Base-by-base conservation (phyloP, 257 asterid genomes). In the Gardenia jasminoides region DNA sequence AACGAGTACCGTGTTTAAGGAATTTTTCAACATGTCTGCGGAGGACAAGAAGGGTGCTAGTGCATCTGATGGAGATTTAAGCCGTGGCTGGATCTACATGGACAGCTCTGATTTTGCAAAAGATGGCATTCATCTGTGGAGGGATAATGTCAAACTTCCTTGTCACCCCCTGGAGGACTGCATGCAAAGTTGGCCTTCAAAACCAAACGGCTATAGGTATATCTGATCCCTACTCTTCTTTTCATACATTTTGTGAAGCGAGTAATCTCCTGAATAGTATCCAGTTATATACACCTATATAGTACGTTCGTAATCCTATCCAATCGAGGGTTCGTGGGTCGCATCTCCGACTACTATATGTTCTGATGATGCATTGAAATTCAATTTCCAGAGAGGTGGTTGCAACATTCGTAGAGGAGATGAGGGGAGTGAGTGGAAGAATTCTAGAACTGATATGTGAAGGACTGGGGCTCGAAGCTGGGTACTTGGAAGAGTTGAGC, bases 131-230 rank as follows among this genome's bases (percentile, higher is more conserved):
- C 90, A 84, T 88, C 81, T 89, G 79, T 91, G 93, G 96, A 89
- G 96, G 80, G 92, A 89, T 39, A 85, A 84, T 78, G 54, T 91
- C 17, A 91, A 91, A 72, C 94, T 89, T 76, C 81, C 76, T 69
- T 90, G 94, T 78, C 84, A 89, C 79, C 97, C 97, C 59, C 76
- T 91, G 43, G 85, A 88, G 67, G 84, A 87, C 47, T 79, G 82
- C 85, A 78, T 84, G 85, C 89, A 82, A 79, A 75, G 44, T 43
- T 92, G 97, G 94, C 96, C 97, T 36, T 73, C 62, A 56, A 87
- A 83, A 7, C 97, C 97, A 4, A 17, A 77, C 22, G 85, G 80
- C 5, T 90, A 90, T 75, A 83, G 90, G 94, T 89, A 5, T 39
- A 3, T 9, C 10, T 54, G 20, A 54, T 54, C 6, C 6, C 6